phyloP scores from a whole-genome alignment of 352 stramenopile genomes.

The Globisporangium perplexum region DNA sequence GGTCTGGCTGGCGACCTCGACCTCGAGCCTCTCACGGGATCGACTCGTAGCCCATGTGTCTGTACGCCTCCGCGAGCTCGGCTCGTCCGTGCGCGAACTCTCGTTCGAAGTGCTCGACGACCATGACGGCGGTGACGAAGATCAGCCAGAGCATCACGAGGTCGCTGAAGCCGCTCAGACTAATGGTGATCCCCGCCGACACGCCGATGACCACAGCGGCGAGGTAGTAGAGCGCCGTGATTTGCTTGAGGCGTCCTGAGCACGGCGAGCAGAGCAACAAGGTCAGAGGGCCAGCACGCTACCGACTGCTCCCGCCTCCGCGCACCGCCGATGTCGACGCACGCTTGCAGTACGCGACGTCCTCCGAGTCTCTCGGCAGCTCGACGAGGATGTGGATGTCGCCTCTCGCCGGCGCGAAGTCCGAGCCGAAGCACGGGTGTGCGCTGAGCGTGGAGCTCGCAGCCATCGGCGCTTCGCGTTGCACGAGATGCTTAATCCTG shows the following conservation, averaged over 20 bases:
- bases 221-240: background rate
- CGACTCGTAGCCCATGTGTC: constrained; percentile 2
- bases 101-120: background rate
- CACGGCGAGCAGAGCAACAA: too few species aligned
- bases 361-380: background rate
- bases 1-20: too few species aligned
- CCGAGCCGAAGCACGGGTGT: background rate
- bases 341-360: constrained; percentile 1
- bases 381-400: background rate
- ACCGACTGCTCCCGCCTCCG: too few species aligned
- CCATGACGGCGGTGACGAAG: constrained; percentile 1
- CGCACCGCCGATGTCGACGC: background rate
- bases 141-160: constrained; percentile 2
- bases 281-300: background rate
- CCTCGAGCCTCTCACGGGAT: background rate
- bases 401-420: background rate
- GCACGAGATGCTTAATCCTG: background rate
- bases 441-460: background rate
- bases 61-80: background rate
- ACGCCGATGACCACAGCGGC: background rate
- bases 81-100: background rate
- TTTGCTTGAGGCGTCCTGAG: background rate
- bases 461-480: background rate
- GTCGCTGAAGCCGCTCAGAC: background rate
- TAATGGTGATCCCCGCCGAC: background rate